Evolutionary conservation across 192 early-diverging fungal species (phyloP), one percentile per base, ranked within the genome.

Genomic region (Podila clonocystis): DNA sequence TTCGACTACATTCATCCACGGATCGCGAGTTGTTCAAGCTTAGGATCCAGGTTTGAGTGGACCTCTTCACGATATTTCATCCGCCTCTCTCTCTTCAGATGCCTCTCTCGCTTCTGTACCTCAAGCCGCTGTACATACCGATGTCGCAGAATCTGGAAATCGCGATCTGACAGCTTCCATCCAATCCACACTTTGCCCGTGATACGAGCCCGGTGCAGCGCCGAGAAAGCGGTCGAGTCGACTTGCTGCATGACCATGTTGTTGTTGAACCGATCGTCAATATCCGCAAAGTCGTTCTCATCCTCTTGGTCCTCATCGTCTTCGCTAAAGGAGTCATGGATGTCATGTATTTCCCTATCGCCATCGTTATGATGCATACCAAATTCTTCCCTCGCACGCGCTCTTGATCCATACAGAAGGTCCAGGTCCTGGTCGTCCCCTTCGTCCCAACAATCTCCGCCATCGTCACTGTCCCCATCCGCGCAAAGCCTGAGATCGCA

Each of bases 141-240:
- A 24, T 26, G 52, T 24, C 52, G 52, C 52, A 55, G 24, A 7
- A 55, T 59, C 61, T 29, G 29, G 58, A 74, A 74, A 48, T 67
- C 64, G 29, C 48, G 22, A 19, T 67, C 65, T 20, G 60, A 58
- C 45, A 74, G 9, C 24, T 67, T 70, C 75, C 75, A 78, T 0
- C 75, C 75, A 22, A 78, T 71, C 75, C 75, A 78, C n/a, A 78
- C 50, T 48, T 78, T 78, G 58, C 75, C 75, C 1, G 75, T 78
- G 19, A 78, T 45, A 12, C 75, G 50, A 6, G 75, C 75, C 29
- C 63, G 64, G 62, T 78, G 75, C 33, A 78, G 29, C 5, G 66
- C 48, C 13, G 63, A 29, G 9, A 71, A 33, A 1, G 52, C 64
- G 5, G 64, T 62, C 50, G 75, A 62, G 36, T 78, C 75, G 19